Base-by-base conservation (phyloP, 2,329 filamentous ascomycete species). In the Sporothrix sp. region DNA sequence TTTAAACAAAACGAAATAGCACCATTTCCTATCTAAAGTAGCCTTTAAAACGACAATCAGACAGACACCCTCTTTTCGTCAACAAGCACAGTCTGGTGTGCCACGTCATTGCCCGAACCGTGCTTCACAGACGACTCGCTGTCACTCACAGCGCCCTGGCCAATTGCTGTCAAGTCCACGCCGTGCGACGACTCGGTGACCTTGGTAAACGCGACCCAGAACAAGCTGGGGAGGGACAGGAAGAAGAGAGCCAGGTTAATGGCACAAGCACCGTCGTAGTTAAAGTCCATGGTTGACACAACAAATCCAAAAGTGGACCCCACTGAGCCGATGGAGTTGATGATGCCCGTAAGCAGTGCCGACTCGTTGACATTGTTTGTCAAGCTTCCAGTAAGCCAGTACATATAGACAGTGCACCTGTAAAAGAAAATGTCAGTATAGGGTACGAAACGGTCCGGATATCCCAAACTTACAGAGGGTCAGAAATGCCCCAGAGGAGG, bases 41-140 rank as follows among this genome's bases (percentile, higher is more conserved):
- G n/a, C n/a, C n/a, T n/a, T n/a, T n/a, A n/a, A n/a, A n/a, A n/a
- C n/a, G n/a, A n/a, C n/a, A n/a, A n/a, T n/a, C n/a, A 39, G 20
- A 39, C 21, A 38, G 9, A 27, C 38, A 40, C 9, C 16, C 38
- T 4, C 40, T 43, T 43, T 14, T 43, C 40, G 21, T 21, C 27
- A 6, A 43, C 9, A 9, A 30, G 14, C 7, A 32, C 40, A 6
- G 16, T 30, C 16, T 30, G n/a, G 10, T 16, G 25, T 8, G 25
- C n/a, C n/a, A 43, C 27, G 16, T 32, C 16, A 11, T n/a, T 33
- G 9, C 40, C 27, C n/a, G 76, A 78, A 55, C 28, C 23, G 3
- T 47, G 21, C 8, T 40, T 21, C 8, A 48, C 13, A 4, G 46
- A 48, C 7, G 46, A 23, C 8, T 33, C 14, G 14, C 46, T 40